Percentiles rank a stretch among this genome's conserved stretches.
These are phyloP conservation scores for Solanum sejunctum DNA, from an alignment of 257 asterid genomes.

Conservation along the genomic window DNA sequence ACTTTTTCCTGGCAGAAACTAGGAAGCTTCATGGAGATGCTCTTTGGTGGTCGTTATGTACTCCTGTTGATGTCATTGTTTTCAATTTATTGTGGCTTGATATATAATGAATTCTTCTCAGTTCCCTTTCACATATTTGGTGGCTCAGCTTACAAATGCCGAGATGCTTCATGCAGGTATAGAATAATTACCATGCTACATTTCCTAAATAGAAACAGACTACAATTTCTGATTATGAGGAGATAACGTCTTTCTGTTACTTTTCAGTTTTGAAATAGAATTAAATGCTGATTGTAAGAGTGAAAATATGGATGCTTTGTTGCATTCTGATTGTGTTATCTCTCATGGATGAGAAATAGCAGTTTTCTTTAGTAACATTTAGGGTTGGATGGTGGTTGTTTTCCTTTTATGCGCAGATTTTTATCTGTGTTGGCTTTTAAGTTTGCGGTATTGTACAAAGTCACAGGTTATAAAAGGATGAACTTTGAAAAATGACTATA, in stretches of 20 bases:
- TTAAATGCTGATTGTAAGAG: not conserved
- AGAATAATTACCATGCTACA: not conserved
- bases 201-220: not conserved
- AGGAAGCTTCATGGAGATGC: constrained; percentile 99
- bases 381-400: not conserved
- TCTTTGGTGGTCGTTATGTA: constrained; percentile 88
- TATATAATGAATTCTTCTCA: constrained; percentile 95
- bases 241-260: not conserved
- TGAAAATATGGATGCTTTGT: not conserved
- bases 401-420: not conserved
- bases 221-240: not conserved
- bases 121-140: constrained; percentile 98
- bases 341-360: not conserved
- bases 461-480: not conserved
- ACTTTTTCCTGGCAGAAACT: constrained; percentile 58
- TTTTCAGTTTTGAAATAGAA: not conserved
- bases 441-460: not conserved
- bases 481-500: too few species aligned
- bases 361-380: not conserved
- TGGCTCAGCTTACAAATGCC: constrained; percentile 77
- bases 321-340: not conserved
- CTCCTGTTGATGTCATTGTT: constrained; percentile 86
- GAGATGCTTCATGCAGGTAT: constrained; percentile 88
- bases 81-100: constrained; percentile 90
- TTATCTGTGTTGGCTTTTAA: not conserved